phyloP scores from a whole-genome alignment of 1,284 basidiomycete species.

The Macrocybe sp. region DNA sequence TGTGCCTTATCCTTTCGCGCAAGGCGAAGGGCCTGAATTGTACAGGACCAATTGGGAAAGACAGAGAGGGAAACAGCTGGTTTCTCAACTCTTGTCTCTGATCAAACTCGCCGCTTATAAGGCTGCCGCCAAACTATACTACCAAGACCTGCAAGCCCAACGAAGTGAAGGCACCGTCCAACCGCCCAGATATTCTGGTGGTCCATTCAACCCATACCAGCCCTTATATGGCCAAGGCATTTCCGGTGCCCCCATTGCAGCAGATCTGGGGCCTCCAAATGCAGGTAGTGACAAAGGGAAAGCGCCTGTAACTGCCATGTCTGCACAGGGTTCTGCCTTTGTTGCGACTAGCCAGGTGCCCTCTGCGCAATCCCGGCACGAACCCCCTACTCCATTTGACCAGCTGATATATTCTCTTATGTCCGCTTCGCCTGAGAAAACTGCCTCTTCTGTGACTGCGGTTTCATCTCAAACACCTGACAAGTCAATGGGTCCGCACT shows the following conservation, averaged over 20 bases:
- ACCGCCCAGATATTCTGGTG: too few species aligned
- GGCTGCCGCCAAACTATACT: constrained; percentile 42
- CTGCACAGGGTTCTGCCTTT: constrained; percentile 4
- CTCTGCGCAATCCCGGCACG: constrained; percentile 7
- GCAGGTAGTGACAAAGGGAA: neutral
- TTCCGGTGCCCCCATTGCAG: too few species aligned
- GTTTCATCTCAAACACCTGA: neutral
- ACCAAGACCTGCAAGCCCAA: constrained; percentile 17
- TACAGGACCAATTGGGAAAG: constrained; percentile 60
- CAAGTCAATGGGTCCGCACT: neutral
- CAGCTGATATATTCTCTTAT: constrained; percentile 35
- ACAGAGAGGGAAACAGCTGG: constrained; percentile 54
- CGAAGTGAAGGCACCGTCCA: constrained; percentile 9
- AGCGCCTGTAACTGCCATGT: constrained; percentile 5
- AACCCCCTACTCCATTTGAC: constrained; percentile 26
- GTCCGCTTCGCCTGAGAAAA: constrained; percentile 18
- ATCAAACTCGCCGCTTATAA: constrained; percentile 53
- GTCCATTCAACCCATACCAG: too few species aligned
- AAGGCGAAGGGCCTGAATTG: constrained; percentile 60
- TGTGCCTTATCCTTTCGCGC: constrained; percentile 67
- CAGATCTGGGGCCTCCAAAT: too few species aligned
- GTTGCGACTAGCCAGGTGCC: too few species aligned
- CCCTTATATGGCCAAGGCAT: too few species aligned
- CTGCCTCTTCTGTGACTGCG: neutral
- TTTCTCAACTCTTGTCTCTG: constrained; percentile 54